Conservation (phyloP, 352 stramenopile species). For the Pythium myriotylum region DNA sequence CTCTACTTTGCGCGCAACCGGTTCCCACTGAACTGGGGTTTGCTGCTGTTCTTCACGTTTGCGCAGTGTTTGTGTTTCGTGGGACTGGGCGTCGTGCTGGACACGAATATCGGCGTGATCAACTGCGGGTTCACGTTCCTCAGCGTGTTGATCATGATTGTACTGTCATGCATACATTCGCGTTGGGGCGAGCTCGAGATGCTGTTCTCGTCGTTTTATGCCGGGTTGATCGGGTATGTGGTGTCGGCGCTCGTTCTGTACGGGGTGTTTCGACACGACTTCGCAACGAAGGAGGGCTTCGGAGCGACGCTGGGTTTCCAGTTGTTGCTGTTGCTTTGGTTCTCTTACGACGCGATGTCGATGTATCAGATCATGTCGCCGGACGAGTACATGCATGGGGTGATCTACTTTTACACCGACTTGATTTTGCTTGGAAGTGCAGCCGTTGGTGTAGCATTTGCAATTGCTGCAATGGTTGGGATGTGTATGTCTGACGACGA, state of each 20-base stretch:
- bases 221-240: slow-evolving; percentile 12
- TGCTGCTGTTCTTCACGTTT: slow-evolving; percentile 28
- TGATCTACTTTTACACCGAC: slow-evolving; percentile 63
- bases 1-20: slow-evolving; percentile 15
- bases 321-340: slow-evolving; percentile 30
- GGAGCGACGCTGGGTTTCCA: slow-evolving; percentile 16
- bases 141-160: slow-evolving; percentile 22
- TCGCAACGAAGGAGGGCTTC: no score
- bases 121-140: slow-evolving; percentile 31
- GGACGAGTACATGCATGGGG: slow-evolving; percentile 35
- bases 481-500: no score
- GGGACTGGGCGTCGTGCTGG: slow-evolving; percentile 17
- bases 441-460: neutral
- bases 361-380: slow-evolving; percentile 31
- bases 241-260: slow-evolving; percentile 13
- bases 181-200: no score
- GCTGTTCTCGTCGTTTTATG: slow-evolving; percentile 8
- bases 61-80: slow-evolving; percentile 18
- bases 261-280: neutral
- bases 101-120: slow-evolving; percentile 23
- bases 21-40: slow-evolving; percentile 30
- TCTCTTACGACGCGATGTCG: slow-evolving; percentile 17
- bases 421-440: slow-evolving; percentile 1
- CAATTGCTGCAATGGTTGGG: neutral
- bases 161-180: slow-evolving; percentile 4